Conservation (phyloP, 176 grass and related monocot genomes). For the Paspalum notatum region DNA sequence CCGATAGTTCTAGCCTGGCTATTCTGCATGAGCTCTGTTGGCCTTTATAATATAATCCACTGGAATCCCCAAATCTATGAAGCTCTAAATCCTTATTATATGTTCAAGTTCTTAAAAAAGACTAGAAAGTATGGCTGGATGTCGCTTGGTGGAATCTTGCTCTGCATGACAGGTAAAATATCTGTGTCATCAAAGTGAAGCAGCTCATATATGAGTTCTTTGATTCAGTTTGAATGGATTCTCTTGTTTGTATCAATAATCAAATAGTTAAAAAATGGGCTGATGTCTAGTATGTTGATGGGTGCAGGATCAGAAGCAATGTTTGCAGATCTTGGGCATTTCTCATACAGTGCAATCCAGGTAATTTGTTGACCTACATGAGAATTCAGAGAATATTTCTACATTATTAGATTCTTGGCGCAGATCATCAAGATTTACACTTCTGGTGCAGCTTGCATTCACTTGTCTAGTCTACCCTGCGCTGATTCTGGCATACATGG, state of each 20-base stretch:
- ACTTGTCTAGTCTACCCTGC: constrained; percentile 91
- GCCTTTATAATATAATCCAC: constrained; percentile 86
- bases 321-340: constrained; percentile 99
- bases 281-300: constrained; percentile 25
- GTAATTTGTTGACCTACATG: constrained; percentile 39
- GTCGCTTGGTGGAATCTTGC: constrained; percentile 96
- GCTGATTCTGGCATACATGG: constrained; percentile 97
- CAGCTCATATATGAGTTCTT: neutral
- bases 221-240: constrained; percentile 5
- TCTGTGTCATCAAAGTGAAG: neutral
- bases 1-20: constrained; percentile 91
- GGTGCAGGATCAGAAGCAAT: constrained; percentile 94
- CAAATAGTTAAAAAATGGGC: neutral
- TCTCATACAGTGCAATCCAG: constrained; percentile 96
- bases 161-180: constrained; percentile 93
- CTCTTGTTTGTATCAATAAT: neutral
- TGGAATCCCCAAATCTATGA: constrained; percentile 94
- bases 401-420: neutral
- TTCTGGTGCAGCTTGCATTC: constrained; percentile 73
- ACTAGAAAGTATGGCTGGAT: constrained; percentile 95
- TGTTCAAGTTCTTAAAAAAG: constrained; percentile 96
- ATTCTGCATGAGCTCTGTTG: constrained; percentile 85
- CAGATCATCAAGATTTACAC: constrained; percentile 23
- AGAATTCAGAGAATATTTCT: neutral
- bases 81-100: constrained; percentile 83